Percentiles rank a stretch among this genome's conserved stretches.
Conservation (phyloP, 164 flowering plant species). For the Nelumbo lutea region DNA sequence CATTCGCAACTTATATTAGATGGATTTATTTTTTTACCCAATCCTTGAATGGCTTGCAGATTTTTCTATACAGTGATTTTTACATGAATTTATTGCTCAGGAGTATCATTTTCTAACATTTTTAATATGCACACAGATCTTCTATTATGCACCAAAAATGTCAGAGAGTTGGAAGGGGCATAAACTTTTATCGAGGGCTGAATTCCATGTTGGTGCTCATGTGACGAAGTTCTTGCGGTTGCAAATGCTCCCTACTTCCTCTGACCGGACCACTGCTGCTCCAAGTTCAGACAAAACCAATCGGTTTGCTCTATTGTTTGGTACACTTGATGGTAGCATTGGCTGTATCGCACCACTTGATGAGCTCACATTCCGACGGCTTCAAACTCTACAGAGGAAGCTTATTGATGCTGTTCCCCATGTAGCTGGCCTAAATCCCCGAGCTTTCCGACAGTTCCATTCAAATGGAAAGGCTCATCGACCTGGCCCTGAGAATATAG, state of each 20-base stretch:
- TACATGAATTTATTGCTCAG: background rate
- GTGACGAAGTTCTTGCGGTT: conserved; percentile 86
- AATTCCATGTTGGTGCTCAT: conserved; percentile 80
- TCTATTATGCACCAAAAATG: conserved; percentile 91
- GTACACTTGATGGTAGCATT: conserved; percentile 88
- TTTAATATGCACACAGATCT: conserved; percentile 46
- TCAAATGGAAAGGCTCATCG: conserved; percentile 91
- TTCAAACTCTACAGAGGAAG: conserved; percentile 80
- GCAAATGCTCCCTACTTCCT: conserved; percentile 76
- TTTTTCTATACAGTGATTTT: too few species aligned
- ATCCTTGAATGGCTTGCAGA: too few species aligned
- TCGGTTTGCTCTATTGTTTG: conserved; percentile 81
- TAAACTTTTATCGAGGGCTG: too few species aligned
- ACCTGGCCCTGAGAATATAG: conserved; percentile 93
- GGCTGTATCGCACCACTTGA: conserved; percentile 97
- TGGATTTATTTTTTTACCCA: too few species aligned
- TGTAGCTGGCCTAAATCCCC: conserved; percentile 85
- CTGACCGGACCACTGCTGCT: conserved; percentile 45
- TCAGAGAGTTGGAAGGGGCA: too few species aligned
- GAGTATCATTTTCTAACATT: background rate
- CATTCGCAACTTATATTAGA: too few species aligned
- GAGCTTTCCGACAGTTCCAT: conserved; percentile 71
- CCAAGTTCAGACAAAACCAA: conserved; percentile 85
- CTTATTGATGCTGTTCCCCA: conserved; percentile 87
- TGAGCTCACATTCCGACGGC: conserved; percentile 86